A percentile compares a stretch with the other conserved stretches of the same genome.
Evolutionary conservation across 2,329 filamentous ascomycete species (phyloP).

Genomic region (Ophiostoma angusticollis): DNA sequence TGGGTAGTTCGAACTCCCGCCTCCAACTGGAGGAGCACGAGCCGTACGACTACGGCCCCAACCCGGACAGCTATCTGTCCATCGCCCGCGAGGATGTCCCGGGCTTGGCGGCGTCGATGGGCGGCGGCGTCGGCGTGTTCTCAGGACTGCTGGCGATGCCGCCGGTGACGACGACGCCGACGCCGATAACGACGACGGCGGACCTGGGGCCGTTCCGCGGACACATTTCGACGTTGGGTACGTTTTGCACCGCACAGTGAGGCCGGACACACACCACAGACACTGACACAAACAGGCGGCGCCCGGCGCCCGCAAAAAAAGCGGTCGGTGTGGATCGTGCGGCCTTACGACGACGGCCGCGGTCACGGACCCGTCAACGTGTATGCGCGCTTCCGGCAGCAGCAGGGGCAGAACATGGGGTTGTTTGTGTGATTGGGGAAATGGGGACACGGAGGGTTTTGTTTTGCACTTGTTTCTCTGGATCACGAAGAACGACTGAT

Average conservation of each 20-base stretch:
- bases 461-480: too few relatives aligned
- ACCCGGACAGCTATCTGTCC: constrained; percentile 17
- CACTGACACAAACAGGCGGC: too few relatives aligned
- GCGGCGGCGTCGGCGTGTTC: too few relatives aligned
- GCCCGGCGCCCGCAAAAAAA: constrained; percentile 8
- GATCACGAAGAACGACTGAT: too few relatives aligned
- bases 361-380: constrained; percentile 15
- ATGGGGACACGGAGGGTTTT: too few relatives aligned
- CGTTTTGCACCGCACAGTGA: not conserved
- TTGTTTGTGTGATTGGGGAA: constrained; percentile 17
- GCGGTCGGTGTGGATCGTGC: constrained; percentile 20
- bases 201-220: not conserved
- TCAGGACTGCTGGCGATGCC: too few relatives aligned
- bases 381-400: constrained; percentile 16
- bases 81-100: constrained; percentile 15
- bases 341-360: constrained; percentile 17
- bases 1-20: too few relatives aligned
- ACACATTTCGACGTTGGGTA: not conserved
- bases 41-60: constrained; percentile 6
- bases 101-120: not conserved
- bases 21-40: too few relatives aligned
- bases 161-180: not conserved
- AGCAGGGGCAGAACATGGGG: constrained; percentile 14
- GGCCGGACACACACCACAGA: too few relatives aligned
- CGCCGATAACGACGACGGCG: not conserved